Base-by-base conservation (phyloP, 306 rosid genomes). In the Prunus kanzakura region DNA sequence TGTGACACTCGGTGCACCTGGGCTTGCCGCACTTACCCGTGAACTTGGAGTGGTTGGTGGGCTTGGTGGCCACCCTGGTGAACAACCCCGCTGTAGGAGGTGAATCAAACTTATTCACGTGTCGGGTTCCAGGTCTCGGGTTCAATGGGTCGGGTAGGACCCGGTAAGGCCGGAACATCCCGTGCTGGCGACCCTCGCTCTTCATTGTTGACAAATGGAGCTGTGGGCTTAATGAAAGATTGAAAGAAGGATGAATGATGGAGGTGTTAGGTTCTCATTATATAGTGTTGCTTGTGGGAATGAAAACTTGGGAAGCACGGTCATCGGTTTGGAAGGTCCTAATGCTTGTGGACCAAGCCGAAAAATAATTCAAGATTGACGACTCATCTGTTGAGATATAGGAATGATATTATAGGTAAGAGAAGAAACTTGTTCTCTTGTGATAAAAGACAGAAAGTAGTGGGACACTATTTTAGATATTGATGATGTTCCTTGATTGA, bases 171-270 rank as follows among this genome's bases (percentile, higher is more conserved):
- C 88, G 84, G 15, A 89, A 91, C 95, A 89, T 84, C 13, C 96
- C 96, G 45, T 90, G 97, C 65, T 94, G 97, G 14, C 90, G 89
- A 86, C 96, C 92, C 83, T 86, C 92, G 25, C 95, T 87, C 90
- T 80, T 95, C 99, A 95, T 95, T 8, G 14, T 75, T 13, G 77
- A 69, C 45, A 18, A 68, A 25, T 68, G 76, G 32, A 0, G 29
- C 7, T 68, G 79, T 16, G 73, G 70, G 83, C 82, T 32, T 0
- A 38, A 38, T 35, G 41, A 35, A 35, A 35, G 50, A 78, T 4
- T n/a, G 69, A 30, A 18, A 18, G 38, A 9, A 38, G 2, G 8
- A 60, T 47, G 65, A 13, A 46, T 16, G 68, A 11, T 63, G 67
- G 20, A 25, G 56, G 72, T 10, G 69, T 45, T 46, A 27, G 29